A percentile compares a stretch with the other conserved stretches of the same genome.
Evolutionary conservation across 495 filamentous ascomycete genomes (phyloP).

Genomic region (Aspergillus mulundensis): DNA sequence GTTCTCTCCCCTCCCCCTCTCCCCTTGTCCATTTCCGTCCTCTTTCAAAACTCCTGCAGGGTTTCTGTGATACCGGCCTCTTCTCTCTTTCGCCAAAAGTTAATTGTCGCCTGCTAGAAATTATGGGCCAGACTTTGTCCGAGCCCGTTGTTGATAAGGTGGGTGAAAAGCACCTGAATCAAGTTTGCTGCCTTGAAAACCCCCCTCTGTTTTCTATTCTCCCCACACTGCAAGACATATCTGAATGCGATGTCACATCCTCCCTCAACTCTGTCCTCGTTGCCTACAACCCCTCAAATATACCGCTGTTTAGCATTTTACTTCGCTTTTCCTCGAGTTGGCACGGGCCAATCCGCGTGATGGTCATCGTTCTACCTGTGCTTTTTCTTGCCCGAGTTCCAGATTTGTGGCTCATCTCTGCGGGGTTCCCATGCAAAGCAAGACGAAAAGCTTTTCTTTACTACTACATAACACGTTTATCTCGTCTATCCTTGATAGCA

Average conservation of each 20-base stretch:
- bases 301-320: not conserved
- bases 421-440: constrained; percentile 20
- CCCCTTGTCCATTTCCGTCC: constrained; percentile 3
- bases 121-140: constrained; percentile 98
- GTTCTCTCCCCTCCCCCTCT: constrained; percentile 7
- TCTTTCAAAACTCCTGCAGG: constrained; percentile 8
- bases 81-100: constrained; percentile 2
- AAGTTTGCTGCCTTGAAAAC: constrained; percentile 20
- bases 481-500: not conserved
- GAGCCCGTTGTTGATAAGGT: constrained; percentile 99
- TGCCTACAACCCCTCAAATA: not conserved
- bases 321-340: not conserved
- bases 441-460: constrained; percentile 2
- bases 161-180: constrained; percentile 34
- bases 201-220: constrained; percentile 15
- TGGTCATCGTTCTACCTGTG: constrained; percentile 8
- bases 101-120: constrained; percentile 18
- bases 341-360: not conserved
- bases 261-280: constrained; percentile 9
- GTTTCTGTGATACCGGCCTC: constrained; percentile 11
- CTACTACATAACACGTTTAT: constrained; percentile 8
- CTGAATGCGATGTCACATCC: constrained; percentile 18
- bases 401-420: constrained; percentile 16
- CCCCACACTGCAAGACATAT: constrained; percentile 29
- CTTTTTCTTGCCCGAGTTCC: constrained; percentile 7